Evolutionary conservation across 805 yeast genomes (phyloP), one percentile per base, ranked within the genome.

Genomic region (Zygoascus tannicola): DNA sequence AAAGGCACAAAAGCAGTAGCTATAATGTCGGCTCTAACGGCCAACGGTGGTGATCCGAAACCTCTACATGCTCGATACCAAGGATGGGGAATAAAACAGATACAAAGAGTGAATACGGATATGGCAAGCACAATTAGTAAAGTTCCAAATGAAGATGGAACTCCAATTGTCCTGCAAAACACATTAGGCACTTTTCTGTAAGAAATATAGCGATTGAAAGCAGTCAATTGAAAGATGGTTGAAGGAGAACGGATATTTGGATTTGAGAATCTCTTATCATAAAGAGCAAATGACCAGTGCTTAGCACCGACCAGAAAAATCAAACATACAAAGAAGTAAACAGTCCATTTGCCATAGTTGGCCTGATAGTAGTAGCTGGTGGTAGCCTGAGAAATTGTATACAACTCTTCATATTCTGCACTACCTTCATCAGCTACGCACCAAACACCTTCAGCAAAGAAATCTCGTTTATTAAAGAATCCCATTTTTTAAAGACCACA

Each of bases 1-100:
- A 51, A 47, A 4, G 55, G 55, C 14, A 49, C 50, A 44, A 51
- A 26, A 8, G 51, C 51, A 39, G 51, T 51, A 21, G 55, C 45
- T 47, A 51, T 43, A 12, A 51, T 10, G 3, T 50, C 55, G 1
- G 55, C 43, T 19, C 53, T 43, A 12, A 43, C 44, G 10, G 50
- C 53, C 32, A 51, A 7, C 4, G 55, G 55, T 2, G 55, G 55
- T 3, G 47, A 41, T 12, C 53, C 55, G 34, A 51, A 46, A 21
- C 34, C 43, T 20, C 30, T 15, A 40, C 55, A 51, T 10, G 49
- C 44, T 37, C 52, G 20, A 34, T 50, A 51, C 38, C 44, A 50
- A 4, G 38, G 38, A 14, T 41, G 49, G 8, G 53, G 55, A 23
- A 43, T 41, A 33, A 51, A 50, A 26, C 30, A 26, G 12, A 26